Base-by-base conservation (phyloP, 306 rosid genomes). In the Ammopiptanthus mongolicus region DNA sequence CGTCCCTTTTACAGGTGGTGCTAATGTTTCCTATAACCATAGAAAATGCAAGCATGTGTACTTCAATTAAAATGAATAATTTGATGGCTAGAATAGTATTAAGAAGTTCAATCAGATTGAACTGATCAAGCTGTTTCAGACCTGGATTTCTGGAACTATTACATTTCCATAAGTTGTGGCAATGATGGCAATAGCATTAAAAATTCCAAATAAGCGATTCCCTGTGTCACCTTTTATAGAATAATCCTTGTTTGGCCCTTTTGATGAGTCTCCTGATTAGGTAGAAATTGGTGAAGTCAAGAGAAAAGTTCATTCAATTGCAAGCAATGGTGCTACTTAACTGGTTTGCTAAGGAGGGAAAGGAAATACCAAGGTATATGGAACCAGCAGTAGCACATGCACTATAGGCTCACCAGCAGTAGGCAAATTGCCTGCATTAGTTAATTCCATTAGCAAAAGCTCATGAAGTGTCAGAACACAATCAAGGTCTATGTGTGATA, bases 91-190 rank as follows among this genome's bases (percentile, higher is more conserved):
- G 41, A 58, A n/a, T 48, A 14, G 39, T 29, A 58, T 58, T 14
- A 58, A 25, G 65, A 29, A 12, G 5, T 5, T 34, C 21, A 33
- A 14, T 11, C 28, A 25, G 28, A 46, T 56, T 8, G 9, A 34
- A 50, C 9, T 22, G 46, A 41, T 11, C 15, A 2, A 44, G 59
- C 37, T 9, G 5, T 53, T 69, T 17, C n/a, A 5, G 63, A 86
- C 93, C 87, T 84, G 89, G 69, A 89, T 85, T 76, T 89, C 89
- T 2, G 89, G 93, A 21, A 89, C 75, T 47, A 89, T 81, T 15
- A 88, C 91, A 12, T 89, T 89, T 53, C 93, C 91, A 18, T 65
- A 89, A 4, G 77, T 75, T 18, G 91, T 87, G 46, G 93, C 89
- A 33, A 86, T 79, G 69, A 89, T 83, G 50, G 91, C 84, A 57